Conservation (phyloP, 768 basidiomycete genomes). For the Pholiota microspora region DNA sequence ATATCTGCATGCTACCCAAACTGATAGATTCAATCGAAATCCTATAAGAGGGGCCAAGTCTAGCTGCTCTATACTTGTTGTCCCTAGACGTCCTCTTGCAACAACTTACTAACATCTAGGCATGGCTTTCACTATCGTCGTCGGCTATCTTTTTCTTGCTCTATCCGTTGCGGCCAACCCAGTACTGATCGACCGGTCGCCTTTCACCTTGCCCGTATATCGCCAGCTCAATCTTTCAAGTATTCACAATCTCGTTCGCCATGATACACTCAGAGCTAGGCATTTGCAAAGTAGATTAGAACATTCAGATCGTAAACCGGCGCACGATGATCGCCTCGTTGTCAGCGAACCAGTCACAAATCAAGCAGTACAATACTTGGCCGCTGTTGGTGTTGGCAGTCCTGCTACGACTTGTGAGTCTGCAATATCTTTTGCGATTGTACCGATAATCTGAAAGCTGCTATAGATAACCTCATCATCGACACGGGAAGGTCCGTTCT, state of each 20-base stretch:
- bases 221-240: conserved; percentile 51
- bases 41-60: not conserved
- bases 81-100: no score
- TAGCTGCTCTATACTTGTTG: not conserved
- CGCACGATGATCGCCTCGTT: conserved; percentile 28
- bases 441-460: not conserved
- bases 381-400: conserved; percentile 47
- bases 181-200: conserved; percentile 35
- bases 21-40: no score
- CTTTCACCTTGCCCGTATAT: conserved; percentile 48
- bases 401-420: conserved; percentile 50
- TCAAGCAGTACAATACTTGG: conserved; percentile 38
- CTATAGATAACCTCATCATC: conserved; percentile 42
- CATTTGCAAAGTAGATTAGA: conserved; percentile 35
- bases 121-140: conserved; percentile 29
- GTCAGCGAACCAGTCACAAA: conserved; percentile 28
- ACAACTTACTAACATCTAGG: no score
- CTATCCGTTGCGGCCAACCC: conserved; percentile 44
- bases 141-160: conserved; percentile 43
- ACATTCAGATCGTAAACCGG: conserved; percentile 8
- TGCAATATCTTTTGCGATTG: not conserved
- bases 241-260: conserved; percentile 43
- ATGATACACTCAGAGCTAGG: conserved; percentile 50
- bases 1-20: no score
- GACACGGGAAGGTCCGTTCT: conserved; percentile 49